Percentiles rank a stretch among this genome's conserved stretches.
These are phyloP conservation scores for Colletotrichum sp. DNA, from an alignment of 2,329 filamentous ascomycete genomes.

Conservation along the genomic window DNA sequence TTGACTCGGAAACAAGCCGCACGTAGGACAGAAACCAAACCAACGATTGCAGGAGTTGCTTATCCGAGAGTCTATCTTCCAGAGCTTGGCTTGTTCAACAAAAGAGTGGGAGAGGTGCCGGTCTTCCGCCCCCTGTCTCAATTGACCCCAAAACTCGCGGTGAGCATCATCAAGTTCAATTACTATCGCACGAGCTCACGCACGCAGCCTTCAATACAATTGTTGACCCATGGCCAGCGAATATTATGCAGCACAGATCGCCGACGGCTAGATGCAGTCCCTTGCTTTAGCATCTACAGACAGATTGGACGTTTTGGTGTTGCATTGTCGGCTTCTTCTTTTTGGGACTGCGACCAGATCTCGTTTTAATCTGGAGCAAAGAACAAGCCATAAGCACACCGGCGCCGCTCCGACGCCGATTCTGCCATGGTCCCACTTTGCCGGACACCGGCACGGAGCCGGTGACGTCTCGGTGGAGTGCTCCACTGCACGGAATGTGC, in stretches of 20 bases:
- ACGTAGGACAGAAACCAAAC: neutral
- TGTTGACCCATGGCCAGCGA: neutral
- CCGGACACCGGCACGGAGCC: neutral
- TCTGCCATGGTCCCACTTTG: neutral
- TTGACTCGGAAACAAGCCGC: neutral
- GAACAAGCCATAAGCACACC: rapidly evolving
- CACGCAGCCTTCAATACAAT: neutral
- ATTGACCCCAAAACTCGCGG: neutral
- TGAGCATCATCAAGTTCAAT: neutral
- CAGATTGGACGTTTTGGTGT: neutral
- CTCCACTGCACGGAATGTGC: neutral
- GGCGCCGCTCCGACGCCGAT: neutral
- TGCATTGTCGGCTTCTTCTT: neutral
- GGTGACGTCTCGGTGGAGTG: neutral
- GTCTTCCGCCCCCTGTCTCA: neutral
- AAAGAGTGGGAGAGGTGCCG: neutral
- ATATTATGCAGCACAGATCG: neutral
- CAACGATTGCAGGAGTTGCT: neutral
- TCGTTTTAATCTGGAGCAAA: neutral
- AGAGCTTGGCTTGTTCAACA: neutral
- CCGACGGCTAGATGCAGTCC: neutral
- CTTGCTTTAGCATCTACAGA: neutral
- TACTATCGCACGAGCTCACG: neutral
- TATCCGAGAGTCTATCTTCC: neutral
- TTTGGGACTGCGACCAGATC: neutral